A percentile compares a stretch with the other conserved stretches of the same genome.
phyloP scores from a whole-genome alignment of 2,329 filamentous ascomycete species.

The Cladobotryum protrusum region DNA sequence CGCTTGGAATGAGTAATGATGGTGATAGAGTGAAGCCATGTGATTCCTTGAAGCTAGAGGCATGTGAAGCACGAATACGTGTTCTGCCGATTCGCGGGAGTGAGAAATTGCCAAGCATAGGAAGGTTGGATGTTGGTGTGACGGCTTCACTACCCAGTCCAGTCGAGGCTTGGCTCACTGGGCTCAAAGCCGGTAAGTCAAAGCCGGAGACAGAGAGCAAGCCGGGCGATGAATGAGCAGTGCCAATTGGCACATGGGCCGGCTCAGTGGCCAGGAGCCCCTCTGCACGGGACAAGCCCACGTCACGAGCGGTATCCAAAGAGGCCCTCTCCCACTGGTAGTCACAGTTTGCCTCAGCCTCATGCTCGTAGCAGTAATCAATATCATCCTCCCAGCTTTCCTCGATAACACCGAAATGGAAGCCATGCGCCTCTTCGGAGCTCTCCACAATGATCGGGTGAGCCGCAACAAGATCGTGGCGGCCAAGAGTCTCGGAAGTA shows the following conservation, averaged over 20 bases:
- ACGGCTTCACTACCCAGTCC: conserved; percentile 36
- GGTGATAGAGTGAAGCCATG: conserved; percentile 56
- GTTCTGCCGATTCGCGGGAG: conserved; percentile 37
- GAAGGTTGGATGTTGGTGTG: conserved; percentile 34
- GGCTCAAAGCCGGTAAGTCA: conserved; percentile 44
- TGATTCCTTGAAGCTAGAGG: conserved; percentile 52
- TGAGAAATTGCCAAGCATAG: conserved; percentile 46
- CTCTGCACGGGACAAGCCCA: conserved; percentile 16
- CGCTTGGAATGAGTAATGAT: conserved; percentile 54
- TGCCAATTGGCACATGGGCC: conserved; percentile 5
- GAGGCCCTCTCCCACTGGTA: conserved; percentile 59
- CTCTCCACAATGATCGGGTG: conserved; percentile 22
- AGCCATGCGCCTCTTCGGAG: conserved; percentile 9
- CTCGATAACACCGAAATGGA: conserved; percentile 26
- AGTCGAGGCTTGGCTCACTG: conserved; percentile 40
- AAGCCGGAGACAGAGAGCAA: conserved; percentile 24
- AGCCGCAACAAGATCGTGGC: conserved; percentile 33
- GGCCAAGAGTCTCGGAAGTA: conserved; percentile 48
- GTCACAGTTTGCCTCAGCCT: conserved; percentile 59
- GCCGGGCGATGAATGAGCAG: conserved; percentile 19
- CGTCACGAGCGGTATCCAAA: conserved; percentile 33
- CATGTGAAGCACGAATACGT: conserved; percentile 35
- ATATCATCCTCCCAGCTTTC: conserved; percentile 64
- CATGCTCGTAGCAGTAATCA: conserved; percentile 65
- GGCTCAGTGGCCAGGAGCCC: conserved; percentile 19